Conservation (phyloP, 2,329 filamentous ascomycete genomes). For the Fusarium agapanthi region DNA sequence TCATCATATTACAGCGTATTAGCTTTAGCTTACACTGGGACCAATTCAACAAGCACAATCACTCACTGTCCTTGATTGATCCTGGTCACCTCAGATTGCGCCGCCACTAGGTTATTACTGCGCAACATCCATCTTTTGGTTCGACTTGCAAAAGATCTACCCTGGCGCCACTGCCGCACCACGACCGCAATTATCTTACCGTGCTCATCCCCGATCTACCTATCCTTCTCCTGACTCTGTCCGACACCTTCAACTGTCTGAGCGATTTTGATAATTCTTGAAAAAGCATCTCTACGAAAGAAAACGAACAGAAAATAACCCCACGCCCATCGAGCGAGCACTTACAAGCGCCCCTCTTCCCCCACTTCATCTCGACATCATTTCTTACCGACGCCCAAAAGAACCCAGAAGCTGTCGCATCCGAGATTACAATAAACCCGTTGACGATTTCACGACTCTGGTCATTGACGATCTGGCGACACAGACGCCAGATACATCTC, state of each 20-base stretch:
- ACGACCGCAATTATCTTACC: slow-evolving; percentile 12
- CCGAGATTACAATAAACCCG: slow-evolving; percentile 7
- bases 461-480: slow-evolving; percentile 18
- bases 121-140: slow-evolving; percentile 36
- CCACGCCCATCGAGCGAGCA: slow-evolving; percentile 20
- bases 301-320: neutral
- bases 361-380: slow-evolving; percentile 26
- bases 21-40: slow-evolving; percentile 19
- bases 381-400: slow-evolving; percentile 13
- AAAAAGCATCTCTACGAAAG: neutral
- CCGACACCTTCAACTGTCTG: neutral
- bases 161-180: slow-evolving; percentile 27
- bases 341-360: slow-evolving; percentile 37
- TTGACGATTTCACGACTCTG: slow-evolving; percentile 20
- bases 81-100: slow-evolving; percentile 24
- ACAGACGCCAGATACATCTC: neutral
- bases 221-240: neutral
- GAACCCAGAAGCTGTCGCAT: slow-evolving; percentile 21
- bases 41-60: slow-evolving; percentile 10
- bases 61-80: slow-evolving; percentile 15
- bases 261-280: slow-evolving; percentile 1
- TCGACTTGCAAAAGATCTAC: slow-evolving; percentile 32
- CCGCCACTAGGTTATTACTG: slow-evolving; percentile 14
- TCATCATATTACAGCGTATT: slow-evolving; percentile 4
- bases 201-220: neutral